Conservation (phyloP, 2,329 filamentous ascomycete genomes). For the Alternaria dauci region DNA sequence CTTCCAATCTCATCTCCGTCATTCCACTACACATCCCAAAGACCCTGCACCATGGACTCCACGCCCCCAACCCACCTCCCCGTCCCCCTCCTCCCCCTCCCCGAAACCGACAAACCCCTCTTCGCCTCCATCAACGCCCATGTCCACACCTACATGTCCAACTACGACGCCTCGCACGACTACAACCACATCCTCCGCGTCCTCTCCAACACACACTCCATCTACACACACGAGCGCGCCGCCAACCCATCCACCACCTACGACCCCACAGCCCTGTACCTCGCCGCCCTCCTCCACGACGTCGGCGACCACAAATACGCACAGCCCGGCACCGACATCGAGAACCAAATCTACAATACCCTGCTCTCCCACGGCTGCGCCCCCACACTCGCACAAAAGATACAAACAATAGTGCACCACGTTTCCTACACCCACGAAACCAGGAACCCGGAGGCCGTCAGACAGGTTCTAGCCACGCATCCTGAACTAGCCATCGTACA, state of each 20-base stretch:
- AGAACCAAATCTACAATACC: constrained; percentile 64
- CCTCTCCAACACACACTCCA: constrained; percentile 72
- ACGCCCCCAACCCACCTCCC: constrained; percentile 8
- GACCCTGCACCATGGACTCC: constrained; percentile 23
- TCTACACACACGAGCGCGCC: constrained; percentile 59
- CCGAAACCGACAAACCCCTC: constrained; percentile 27
- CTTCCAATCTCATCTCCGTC: not conserved
- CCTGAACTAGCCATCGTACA: constrained; percentile 87
- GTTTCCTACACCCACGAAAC: constrained; percentile 82
- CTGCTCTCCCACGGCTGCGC: constrained; percentile 66
- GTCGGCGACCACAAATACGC: constrained; percentile 86
- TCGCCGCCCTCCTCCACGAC: constrained; percentile 75
- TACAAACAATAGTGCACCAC: constrained; percentile 76
- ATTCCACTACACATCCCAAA: not conserved
- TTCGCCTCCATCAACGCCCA: constrained; percentile 43
- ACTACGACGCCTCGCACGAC: constrained; percentile 81
- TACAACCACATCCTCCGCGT: constrained; percentile 86
- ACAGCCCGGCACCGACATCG: constrained; percentile 62
- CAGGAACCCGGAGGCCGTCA: constrained; percentile 68
- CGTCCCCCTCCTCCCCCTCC: constrained; percentile 41
- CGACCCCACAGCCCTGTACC: constrained; percentile 67
- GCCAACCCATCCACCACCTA: constrained; percentile 47
- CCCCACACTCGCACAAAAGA: constrained; percentile 66
- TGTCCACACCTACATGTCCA: constrained; percentile 50
- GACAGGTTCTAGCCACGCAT: constrained; percentile 67